These are phyloP conservation scores for Calonectria henricotiae DNA, from an alignment of 2,329 filamentous ascomycete species.

Conservation along the genomic window DNA sequence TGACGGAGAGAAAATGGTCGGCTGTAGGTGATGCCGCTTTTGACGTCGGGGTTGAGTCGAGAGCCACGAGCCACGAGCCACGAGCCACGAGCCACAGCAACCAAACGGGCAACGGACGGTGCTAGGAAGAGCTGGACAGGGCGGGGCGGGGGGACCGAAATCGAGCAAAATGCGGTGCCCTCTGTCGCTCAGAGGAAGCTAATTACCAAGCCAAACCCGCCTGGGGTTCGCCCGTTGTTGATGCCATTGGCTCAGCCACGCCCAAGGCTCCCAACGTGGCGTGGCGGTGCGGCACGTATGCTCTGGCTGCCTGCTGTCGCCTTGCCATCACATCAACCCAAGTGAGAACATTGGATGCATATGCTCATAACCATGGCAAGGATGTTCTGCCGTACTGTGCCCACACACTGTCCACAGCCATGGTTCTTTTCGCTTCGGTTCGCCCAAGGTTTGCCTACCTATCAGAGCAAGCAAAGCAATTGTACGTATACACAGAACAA, in stretches of 20 bases:
- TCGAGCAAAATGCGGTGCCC: slow-evolving; percentile 15
- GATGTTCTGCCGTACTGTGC: slow-evolving; percentile 12
- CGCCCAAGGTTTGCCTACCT: background rate
- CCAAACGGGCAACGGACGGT: slow-evolving; percentile 30
- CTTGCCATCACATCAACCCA: slow-evolving; percentile 22
- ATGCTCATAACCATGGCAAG: slow-evolving; percentile 5
- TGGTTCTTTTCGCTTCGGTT: slow-evolving; percentile 17
- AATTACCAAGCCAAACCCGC: slow-evolving; percentile 36
- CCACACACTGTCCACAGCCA: slow-evolving; percentile 9
- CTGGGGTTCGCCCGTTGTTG: slow-evolving; percentile 19
- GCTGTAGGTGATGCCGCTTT: slow-evolving; percentile 37
- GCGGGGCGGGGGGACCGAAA: slow-evolving; percentile 22
- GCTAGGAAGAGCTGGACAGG: slow-evolving; percentile 25
- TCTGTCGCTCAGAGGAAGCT: slow-evolving; percentile 29
- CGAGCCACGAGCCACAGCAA: slow-evolving; percentile 29
- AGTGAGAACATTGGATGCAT: slow-evolving; percentile 18
- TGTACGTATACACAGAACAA: background rate
- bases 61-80: slow-evolving; percentile 8
- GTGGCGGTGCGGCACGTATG: slow-evolving; percentile 36
- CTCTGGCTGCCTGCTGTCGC: slow-evolving; percentile 27
- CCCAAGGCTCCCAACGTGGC: slow-evolving; percentile 20
- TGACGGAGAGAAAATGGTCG: slow-evolving; percentile 39
- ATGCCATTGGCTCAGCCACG: slow-evolving; percentile 34
- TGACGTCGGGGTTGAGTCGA: slow-evolving; percentile 31
- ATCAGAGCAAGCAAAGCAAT: no score